A percentile compares a stretch with the other conserved stretches of the same genome.
phyloP scores from a whole-genome alignment of 1,284 basidiomycete genomes.

The Pseudozyma hubeiensis region DNA sequence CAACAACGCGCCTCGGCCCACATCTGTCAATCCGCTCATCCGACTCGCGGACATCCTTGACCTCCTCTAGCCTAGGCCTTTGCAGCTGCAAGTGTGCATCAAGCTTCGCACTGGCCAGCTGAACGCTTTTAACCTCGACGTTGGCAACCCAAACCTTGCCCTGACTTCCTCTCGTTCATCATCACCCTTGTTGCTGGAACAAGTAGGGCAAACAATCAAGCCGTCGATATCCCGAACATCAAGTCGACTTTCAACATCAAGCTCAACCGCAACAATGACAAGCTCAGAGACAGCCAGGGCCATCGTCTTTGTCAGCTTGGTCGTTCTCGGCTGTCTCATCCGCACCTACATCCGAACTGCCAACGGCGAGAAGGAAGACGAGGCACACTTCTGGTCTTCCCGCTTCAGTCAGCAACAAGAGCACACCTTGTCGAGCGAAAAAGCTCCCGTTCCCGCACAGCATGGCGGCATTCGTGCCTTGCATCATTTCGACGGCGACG shows the following conservation, averaged over 20 bases:
- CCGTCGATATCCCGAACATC: no score
- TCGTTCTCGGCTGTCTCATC: constrained; percentile 40
- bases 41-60: no score
- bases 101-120: not conserved
- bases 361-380: constrained; percentile 46
- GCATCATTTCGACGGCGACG: not conserved
- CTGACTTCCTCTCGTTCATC: not conserved
- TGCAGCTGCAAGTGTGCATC: not conserved
- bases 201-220: no score
- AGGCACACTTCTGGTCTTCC: constrained; percentile 45
- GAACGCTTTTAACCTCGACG: constrained; percentile 3
- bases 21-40: no score
- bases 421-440: not conserved
- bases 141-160: constrained; percentile 8
- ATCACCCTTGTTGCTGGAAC: not conserved
- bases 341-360: constrained; percentile 48
- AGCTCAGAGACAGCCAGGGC: constrained; percentile 39
- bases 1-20: no score
- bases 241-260: not conserved
- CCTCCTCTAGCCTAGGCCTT: no score
- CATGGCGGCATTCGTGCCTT: not conserved
- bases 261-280: constrained; percentile 28
- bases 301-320: constrained; percentile 35
- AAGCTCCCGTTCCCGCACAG: not conserved
- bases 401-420: constrained; percentile 23